Conservation (phyloP, 73 alveolate genomes). For the Paramecium biaurelia region DNA sequence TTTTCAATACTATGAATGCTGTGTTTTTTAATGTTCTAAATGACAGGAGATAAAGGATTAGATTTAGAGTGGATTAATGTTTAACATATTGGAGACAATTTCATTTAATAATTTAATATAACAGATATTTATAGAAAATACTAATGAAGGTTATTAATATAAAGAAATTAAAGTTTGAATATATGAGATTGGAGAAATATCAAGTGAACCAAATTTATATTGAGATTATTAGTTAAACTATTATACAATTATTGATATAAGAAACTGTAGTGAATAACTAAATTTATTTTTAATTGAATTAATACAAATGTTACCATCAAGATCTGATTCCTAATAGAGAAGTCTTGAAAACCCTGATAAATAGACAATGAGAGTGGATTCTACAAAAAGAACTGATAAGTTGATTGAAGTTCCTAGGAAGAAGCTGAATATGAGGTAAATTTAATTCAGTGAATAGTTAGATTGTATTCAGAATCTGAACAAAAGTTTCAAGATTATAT, state of each 20-base stretch:
- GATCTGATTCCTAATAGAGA: constrained; percentile 15
- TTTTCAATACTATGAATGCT: background rate
- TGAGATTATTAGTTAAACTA: background rate
- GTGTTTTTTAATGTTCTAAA: background rate
- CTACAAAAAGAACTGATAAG: background rate
- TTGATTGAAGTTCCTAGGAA: background rate
- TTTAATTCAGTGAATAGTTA: constrained; percentile 7
- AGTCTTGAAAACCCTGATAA: constrained; percentile 12
- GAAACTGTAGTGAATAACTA: background rate
- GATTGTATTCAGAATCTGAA: constrained; percentile 25
- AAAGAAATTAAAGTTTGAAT: background rate
- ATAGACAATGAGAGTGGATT: constrained; percentile 9
- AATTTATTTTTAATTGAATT: background rate
- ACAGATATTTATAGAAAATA: background rate
- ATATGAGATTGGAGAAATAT: background rate
- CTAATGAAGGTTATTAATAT: background rate
- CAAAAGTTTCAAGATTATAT: background rate
- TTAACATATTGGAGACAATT: constrained; percentile 13
- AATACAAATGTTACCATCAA: background rate
- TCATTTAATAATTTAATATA: background rate
- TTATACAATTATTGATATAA: background rate
- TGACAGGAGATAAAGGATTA: background rate
- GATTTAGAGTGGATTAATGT: background rate
- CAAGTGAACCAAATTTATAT: background rate
- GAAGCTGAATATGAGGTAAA: background rate